phyloP scores from a whole-genome alignment of 371 early-diverging fungal species.

The Homolaphlyctis polyrhiza region DNA sequence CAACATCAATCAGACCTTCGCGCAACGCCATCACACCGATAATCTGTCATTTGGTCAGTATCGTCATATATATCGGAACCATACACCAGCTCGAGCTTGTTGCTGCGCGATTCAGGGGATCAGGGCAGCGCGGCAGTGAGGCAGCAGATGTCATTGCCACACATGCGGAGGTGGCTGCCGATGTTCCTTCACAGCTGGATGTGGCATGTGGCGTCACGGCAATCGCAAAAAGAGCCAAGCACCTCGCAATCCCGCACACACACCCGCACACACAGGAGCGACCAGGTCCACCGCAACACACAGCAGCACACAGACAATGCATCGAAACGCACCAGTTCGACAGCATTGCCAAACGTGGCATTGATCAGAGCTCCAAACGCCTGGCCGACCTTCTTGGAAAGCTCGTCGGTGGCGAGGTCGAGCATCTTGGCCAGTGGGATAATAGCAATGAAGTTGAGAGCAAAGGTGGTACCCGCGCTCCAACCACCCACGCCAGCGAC shows the following conservation, averaged over 20 bases:
- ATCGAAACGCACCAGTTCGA: constrained; percentile 56
- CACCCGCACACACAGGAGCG: neutral
- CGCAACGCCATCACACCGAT: constrained; percentile 69
- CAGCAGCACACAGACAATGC: neutral
- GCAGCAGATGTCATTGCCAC: too few relatives aligned
- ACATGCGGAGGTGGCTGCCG: too few relatives aligned
- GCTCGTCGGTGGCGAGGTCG: constrained; percentile 60
- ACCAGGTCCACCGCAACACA: neutral
- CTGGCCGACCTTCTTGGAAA: constrained; percentile 31
- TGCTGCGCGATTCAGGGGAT: too few relatives aligned
- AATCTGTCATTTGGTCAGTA: too few relatives aligned
- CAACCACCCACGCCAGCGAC: constrained; percentile 58
- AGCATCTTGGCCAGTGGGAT: constrained; percentile 78
- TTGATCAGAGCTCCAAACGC: constrained; percentile 72
- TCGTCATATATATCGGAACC: too few relatives aligned
- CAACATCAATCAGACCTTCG: constrained; percentile 68
- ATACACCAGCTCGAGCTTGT: too few relatives aligned
- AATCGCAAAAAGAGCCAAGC: too few relatives aligned
- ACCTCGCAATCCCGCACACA: too few relatives aligned
- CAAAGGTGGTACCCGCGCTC: constrained; percentile 60
- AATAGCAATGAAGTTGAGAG: constrained; percentile 85
- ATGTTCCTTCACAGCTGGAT: too few relatives aligned
- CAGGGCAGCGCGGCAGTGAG: too few relatives aligned
- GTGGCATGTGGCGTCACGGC: too few relatives aligned
- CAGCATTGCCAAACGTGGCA: constrained; percentile 81